Percentiles rank a stretch among this genome's conserved stretches.
Evolutionary conservation across 352 stramenopile species (phyloP).

Genomic region (Thraustotheca clavata): DNA sequence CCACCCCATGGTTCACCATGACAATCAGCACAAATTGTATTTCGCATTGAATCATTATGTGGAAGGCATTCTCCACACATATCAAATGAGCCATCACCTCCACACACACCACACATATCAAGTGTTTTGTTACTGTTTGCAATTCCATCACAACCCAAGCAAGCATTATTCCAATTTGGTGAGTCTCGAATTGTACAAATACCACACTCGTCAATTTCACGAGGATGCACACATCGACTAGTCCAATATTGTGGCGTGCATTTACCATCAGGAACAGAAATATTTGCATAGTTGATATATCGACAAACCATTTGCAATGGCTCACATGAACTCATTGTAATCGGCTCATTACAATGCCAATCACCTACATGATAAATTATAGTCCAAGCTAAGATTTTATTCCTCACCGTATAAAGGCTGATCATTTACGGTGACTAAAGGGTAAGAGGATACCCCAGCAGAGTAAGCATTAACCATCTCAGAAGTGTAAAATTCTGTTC

Average conservation of each 20-base stretch:
- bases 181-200: conserved; percentile 17
- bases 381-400: background rate
- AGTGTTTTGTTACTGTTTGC: conserved; percentile 22
- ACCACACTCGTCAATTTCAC: conserved; percentile 27
- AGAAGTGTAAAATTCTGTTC: conserved; percentile 12
- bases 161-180: conserved; percentile 26
- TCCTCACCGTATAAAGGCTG: conserved; percentile 22
- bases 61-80: conserved; percentile 27
- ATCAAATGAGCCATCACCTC: conserved; percentile 28
- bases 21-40: conserved; percentile 28
- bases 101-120: conserved; percentile 30
- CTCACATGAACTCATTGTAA: conserved; percentile 24
- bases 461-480: conserved; percentile 22
- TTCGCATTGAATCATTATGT: conserved; percentile 20
- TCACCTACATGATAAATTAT: background rate
- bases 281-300: conserved; percentile 22
- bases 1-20: conserved; percentile 26
- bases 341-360: conserved; percentile 22
- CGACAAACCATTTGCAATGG: conserved; percentile 25
- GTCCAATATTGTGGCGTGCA: conserved; percentile 26
- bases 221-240: conserved; percentile 15
- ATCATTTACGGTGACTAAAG: conserved; percentile 27
- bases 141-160: conserved; percentile 27
- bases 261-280: background rate
- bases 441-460: conserved; percentile 26